Evolutionary conservation across 306 rosid species (phyloP).

Genomic region (Cicer arietinum): DNA sequence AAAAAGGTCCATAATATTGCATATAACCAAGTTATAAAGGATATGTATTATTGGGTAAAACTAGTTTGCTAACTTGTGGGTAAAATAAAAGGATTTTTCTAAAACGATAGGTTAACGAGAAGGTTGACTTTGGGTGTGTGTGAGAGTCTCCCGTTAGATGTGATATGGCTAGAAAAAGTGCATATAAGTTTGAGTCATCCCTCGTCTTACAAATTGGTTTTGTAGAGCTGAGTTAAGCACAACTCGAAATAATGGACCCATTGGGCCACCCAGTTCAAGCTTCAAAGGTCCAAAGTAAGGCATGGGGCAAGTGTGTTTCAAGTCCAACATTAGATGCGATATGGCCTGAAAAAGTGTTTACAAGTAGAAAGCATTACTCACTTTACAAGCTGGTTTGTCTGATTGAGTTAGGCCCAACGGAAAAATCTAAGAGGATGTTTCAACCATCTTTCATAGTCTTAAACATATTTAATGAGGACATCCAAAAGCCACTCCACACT

Average conservation of each 20-base stretch:
- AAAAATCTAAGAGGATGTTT: too few relatives aligned
- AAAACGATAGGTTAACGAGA: not conserved
- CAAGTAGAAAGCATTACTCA: too few relatives aligned
- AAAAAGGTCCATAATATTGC: not conserved
- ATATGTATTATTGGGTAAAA: not conserved
- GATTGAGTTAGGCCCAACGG: too few relatives aligned
- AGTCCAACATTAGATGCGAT: not conserved
- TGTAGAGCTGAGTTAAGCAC: not conserved
- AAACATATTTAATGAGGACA: not conserved
- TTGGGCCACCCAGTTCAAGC: not conserved
- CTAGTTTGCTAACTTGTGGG: not conserved
- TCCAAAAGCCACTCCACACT: not conserved
- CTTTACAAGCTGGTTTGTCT: too few relatives aligned
- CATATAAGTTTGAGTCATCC: not conserved
- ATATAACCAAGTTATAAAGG: not conserved
- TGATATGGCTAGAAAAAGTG: not conserved
- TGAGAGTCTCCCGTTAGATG: not conserved
- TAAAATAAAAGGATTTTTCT: not conserved
- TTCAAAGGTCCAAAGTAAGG: not conserved
- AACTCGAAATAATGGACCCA: too few relatives aligned
- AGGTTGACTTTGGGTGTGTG: not conserved
- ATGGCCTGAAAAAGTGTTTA: too few relatives aligned
- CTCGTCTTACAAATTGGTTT: not conserved
- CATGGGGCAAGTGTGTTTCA: not conserved
- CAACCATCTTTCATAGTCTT: too few relatives aligned